Evolutionary conservation across 1,284 basidiomycete species (phyloP), one percentile per base, ranked within the genome.

Genomic region (Vanrija pseudolonga): DNA sequence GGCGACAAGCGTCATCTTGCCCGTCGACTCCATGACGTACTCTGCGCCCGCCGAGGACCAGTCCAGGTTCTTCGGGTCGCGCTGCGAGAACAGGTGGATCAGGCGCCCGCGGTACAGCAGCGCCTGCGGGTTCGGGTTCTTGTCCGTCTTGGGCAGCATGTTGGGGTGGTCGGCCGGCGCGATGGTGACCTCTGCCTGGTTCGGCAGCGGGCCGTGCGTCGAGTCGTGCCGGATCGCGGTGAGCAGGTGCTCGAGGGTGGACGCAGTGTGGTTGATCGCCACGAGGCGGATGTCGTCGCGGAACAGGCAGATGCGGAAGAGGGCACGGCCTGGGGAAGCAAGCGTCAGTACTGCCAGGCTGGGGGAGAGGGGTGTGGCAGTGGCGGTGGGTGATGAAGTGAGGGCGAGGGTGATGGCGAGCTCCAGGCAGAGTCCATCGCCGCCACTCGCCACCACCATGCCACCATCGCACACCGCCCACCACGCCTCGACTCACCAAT

Each of bases 261-360:
- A 67, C 2, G 74, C 76, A 3, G 76, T 78, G 62, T 78, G 77
- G 57, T 78, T 78, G 59, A 78, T 70, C 14, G 76, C 76, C 11
- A 76, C 74, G 47, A 77, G 53, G 24, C 50, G 44, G 32, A 72
- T 52, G 54, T 73, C 69, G 39, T 59, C 50, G 9, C 74, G 72
- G 42, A 38, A 51, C 15, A 67, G 59, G 44, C 59, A 52, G 42
- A 60, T 61, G 19, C 63, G 64, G 64, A 69, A 68, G 41, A 66
- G 56, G 7, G 68, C 69, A 24, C 69, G 66, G 36, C 67, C 64
- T 67, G 5, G n/a, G 26, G 51, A 9, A 32, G 24, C n/a, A n/a
- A n/a, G 15, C 36, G 38, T 39, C n/a, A 44, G 39, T 39, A n/a
- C n/a, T n/a, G n/a, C n/a, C n/a, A n/a, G 3, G 26, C 14, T 19